Base-by-base conservation (phyloP, 768 basidiomycete genomes). In the Crepidotus variabilis region DNA sequence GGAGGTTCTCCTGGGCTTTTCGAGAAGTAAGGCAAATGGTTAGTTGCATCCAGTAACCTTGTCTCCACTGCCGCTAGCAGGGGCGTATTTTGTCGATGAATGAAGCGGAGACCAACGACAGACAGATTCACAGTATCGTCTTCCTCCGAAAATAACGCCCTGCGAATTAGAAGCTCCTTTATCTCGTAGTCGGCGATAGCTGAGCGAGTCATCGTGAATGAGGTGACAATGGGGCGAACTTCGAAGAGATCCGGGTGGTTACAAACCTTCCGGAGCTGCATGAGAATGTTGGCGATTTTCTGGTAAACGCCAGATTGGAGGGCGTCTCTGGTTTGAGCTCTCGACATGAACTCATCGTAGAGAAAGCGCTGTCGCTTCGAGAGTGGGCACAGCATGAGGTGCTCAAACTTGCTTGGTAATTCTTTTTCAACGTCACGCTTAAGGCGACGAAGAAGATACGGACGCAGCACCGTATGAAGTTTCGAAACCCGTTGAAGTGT, bases 361-460 rank as follows among this genome's bases (percentile, higher is more conserved):
- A 97, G 78, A 67, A 92, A 93, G n/a, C 94, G 87, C 63, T 97
- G 94, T 10, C 94, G 81, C 67, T 94, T 96, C 34, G 93, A 94
- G 14, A 97, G 75, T 11, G 87, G 85, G 63, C 94, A 95, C 36
- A 95, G 78, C 18, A 94, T 84, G 50, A 95, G 82, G 68, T 97
- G 94, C 59, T 96, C 94, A 65, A 82, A 92, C 66, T 97, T 97
- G 73, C 88, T 92, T 0, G 97, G 97, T 4, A 99, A 77, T 61
- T 94, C 90, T 69, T 91, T 93, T 73, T 98, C 94, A 14, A 99
- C 97, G 65, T 98, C 95, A n/a, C 90, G 85, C 70, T 99, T 98
- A 57, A 98, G 79, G n/a, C 97, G 86, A 11, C 97, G 88, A 10
- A 98, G 85, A 18, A 98, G 82, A 72, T 97, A 98, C 0, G 97